Base-by-base conservation (phyloP, 2,329 filamentous ascomycete genomes). In the Harringtonia lauricola region DNA sequence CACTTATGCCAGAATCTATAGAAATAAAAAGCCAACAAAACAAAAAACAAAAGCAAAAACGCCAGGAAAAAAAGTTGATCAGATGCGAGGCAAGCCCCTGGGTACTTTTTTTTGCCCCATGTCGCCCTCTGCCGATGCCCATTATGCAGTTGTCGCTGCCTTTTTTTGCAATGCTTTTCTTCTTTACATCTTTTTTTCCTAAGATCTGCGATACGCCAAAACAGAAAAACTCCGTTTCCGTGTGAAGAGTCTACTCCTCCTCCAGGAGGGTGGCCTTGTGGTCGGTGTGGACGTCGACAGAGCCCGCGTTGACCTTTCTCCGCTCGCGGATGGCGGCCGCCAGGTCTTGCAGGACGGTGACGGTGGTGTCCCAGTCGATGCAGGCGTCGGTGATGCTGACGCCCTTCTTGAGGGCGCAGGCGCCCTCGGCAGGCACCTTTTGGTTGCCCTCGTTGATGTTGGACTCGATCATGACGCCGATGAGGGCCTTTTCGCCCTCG, bases 381-480 rank as follows among this genome's bases (percentile, higher is more conserved):
- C 90, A 98, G 44, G 89, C 90, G 63, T 95, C 89, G 1, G 89
- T 95, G 65, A 95, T 95, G 64, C 83, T 90, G 57, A 95, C 84
- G 53, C 89, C 89, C 66, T 86, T 87, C 71, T 88, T 86, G 41
- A 95, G 72, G 8, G 65, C 84, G 1, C 78, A 62, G 8, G 84
- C 83, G 9, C 89, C 90, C 64, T 94, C 86, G 1, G 80, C 63
- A 1, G 88, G 87, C 1, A 94, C 86, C 70, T 95, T 95, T 60
- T 88, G 83, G 71, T 81, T 86, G 52, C 79, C 76, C 67, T 95
- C 92, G 64, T 90, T 80, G 72, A 96, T 90, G 67, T 96, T 90
- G 59, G 87, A 95, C 71, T 98, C 90, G 55, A 98, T 94, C 90
- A 98, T 98, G 59, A 96, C 87, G 61, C 89, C 92, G 52, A 96